Base-by-base conservation (phyloP, 2,329 filamentous ascomycete genomes). In the Ascochyta viciae-villosae region DNA sequence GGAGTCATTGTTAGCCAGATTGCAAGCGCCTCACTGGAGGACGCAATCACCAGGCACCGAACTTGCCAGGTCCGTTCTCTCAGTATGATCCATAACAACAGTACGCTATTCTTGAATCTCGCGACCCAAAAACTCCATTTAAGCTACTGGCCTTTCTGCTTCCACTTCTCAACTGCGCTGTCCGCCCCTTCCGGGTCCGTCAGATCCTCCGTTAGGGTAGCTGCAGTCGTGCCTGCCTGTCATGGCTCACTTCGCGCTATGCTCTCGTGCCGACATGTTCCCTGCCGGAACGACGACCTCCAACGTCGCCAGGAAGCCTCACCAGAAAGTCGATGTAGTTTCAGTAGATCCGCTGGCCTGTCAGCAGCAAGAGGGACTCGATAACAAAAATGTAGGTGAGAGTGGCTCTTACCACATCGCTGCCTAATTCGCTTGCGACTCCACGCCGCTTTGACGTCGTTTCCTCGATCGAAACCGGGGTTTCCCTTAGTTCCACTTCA, bases 301-400 rank as follows among this genome's bases (percentile, higher is more conserved):
- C 22, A 40, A 46, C 15, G 19, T 33, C 15, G 50, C 27, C 9
- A 47, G 41, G 35, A 10, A 6, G 1, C 24, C 19, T 44, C 35
- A 4, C 6, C 46, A 23, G 16, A 22, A 39, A 23, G 12, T 34
- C 15, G 6, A 26, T 1, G 12, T 24, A 4, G 15, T 15, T 12
- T 5, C 34, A 6, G 43, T n/a, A 3, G 53, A 61, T n/a, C 6
- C 35, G 9, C 47, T 64, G 49, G 67, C 63, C 9, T 64, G 61
- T 66, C 63, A 69, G 38, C 65, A 70, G 33, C 5, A 63, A 43
- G 23, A 65, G 34, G 50, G 57, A 7, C 61, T 64, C 23, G 26
- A 15, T 4, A 38, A 39, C 23, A 3, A 12, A 8, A 48, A 53
- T 33, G 68, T 66, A 61, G 53, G 67, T 66, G 33, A 64, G 48